Percentiles rank a stretch among this genome's conserved stretches.
Evolutionary conservation across 371 early-diverging fungal species (phyloP).

Genomic region (Mucor lusitanicus): DNA sequence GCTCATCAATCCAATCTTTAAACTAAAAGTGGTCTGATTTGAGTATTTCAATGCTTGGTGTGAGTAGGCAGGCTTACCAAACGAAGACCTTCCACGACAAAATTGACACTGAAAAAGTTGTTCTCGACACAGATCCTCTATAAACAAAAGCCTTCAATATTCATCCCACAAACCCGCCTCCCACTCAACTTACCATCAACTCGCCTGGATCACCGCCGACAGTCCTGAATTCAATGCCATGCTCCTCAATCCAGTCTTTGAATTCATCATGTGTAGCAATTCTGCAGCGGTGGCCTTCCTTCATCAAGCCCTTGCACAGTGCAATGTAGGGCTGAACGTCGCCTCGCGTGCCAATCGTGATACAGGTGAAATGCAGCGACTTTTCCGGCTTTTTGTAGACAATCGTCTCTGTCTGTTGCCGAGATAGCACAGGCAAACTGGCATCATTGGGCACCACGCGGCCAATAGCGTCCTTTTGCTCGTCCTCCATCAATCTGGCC

Average conservation of each 20-base stretch:
- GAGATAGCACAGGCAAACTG: constrained; percentile 26
- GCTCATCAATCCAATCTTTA: constrained; percentile 76
- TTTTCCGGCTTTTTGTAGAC: constrained; percentile 33
- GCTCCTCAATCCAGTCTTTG: constrained; percentile 73
- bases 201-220: constrained; percentile 76
- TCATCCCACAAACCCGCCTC: not conserved
- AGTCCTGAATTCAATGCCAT: constrained; percentile 73
- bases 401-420: constrained; percentile 16
- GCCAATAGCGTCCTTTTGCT: constrained; percentile 3
- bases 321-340: constrained; percentile 90
- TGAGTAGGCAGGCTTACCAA: no score
- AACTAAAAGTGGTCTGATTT: constrained; percentile 43
- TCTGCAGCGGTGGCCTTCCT: constrained; percentile 72
- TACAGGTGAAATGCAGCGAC: constrained; percentile 73
- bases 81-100: constrained; percentile 64
- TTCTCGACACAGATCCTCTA: constrained; percentile 78
- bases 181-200: constrained; percentile 48
- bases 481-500: constrained; percentile 30
- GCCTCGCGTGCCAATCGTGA: constrained; percentile 87
- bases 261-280: constrained; percentile 82
- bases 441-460: constrained; percentile 13
- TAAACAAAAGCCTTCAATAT: not conserved
- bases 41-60: not conserved
- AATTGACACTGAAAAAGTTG: constrained; percentile 74
- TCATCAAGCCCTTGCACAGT: constrained; percentile 72